A percentile compares a stretch with the other conserved stretches of the same genome.
Conservation (phyloP, 345 rosid species). For the Murraya koenigii region DNA sequence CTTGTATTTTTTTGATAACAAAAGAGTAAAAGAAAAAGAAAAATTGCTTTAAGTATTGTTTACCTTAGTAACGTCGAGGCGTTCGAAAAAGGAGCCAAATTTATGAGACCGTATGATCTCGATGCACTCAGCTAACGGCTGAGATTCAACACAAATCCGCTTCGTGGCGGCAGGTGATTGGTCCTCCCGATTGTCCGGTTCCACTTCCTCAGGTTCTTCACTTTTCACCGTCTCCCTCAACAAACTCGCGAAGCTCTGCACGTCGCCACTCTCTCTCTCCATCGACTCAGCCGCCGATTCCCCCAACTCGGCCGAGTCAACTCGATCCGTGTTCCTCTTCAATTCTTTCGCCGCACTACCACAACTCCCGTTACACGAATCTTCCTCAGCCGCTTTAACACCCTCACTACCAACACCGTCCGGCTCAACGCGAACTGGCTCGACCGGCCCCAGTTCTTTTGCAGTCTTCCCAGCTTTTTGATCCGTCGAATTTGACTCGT, state of each 20-base stretch:
- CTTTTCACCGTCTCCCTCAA: conserved; percentile 31
- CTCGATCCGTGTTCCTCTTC: conserved; percentile 26
- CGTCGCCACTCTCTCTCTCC: conserved; percentile 43
- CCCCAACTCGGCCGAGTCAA: conserved; percentile 21
- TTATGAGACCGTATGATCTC: conserved; percentile 45
- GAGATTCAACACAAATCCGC: conserved; percentile 31
- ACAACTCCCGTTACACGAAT: conserved; percentile 46
- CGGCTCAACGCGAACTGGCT: conserved; percentile 3
- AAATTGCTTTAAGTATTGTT: background rate
- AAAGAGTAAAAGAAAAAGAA: background rate
- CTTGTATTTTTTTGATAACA: background rate
- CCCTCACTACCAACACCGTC: conserved; percentile 3
- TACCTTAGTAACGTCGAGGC: conserved; percentile 58
- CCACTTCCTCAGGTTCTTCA: conserved; percentile 37
- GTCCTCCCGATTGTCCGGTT: conserved; percentile 41
- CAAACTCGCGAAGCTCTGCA: conserved; percentile 65
- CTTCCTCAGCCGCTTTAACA: conserved; percentile 24
- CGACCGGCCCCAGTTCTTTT: conserved; percentile 20
- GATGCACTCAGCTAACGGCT: conserved; percentile 49
- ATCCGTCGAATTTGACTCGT: conserved; percentile 53
- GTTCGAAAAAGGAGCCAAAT: conserved; percentile 53
- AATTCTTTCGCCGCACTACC: conserved; percentile 39
- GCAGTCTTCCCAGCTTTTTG: conserved; percentile 22
- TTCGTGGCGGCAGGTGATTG: conserved; percentile 35
- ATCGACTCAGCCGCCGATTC: conserved; percentile 39